Evolutionary conservation across 345 rosid species (phyloP).

Genomic region (Citrus hindsii): DNA sequence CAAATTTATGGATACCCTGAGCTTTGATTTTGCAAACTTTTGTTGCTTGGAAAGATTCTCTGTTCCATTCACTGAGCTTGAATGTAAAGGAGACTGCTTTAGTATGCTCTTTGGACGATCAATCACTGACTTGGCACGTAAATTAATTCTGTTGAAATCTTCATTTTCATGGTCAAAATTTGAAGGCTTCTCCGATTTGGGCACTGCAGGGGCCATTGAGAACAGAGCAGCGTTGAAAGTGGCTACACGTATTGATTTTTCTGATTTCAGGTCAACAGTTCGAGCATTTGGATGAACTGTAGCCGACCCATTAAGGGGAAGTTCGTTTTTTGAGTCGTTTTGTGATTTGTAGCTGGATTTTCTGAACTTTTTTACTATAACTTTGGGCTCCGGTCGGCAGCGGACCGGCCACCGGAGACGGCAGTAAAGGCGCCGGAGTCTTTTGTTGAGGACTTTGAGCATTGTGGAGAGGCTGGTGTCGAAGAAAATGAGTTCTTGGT

Average conservation of each 20-base stretch:
- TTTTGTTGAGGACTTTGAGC: conserved; percentile 49
- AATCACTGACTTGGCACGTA: conserved; percentile 44
- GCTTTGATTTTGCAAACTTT: conserved; percentile 63
- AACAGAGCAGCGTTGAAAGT: conserved; percentile 89
- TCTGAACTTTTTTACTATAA: conserved; percentile 42
- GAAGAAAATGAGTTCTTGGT: conserved; percentile 11
- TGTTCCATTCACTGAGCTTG: conserved; percentile 23
- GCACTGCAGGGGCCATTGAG: conserved; percentile 90
- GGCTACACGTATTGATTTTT: conserved; percentile 57
- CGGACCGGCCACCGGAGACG: conserved; percentile 70
- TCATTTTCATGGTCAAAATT: conserved; percentile 29
- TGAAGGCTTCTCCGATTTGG: conserved; percentile 32
- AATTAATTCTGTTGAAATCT: conserved; percentile 10
- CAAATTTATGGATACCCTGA: conserved; percentile 85
- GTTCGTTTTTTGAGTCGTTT: conserved; percentile 6
- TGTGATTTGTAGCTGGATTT: conserved; percentile 28
- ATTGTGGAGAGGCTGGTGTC: conserved; percentile 28
- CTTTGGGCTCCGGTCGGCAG: conserved; percentile 40
- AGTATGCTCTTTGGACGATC: conserved; percentile 81
- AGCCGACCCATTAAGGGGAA: conserved; percentile 28
- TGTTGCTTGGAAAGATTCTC: conserved; percentile 43
- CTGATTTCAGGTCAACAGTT: conserved; percentile 24
- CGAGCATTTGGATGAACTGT: conserved; percentile 41
- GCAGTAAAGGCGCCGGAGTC: conserved; percentile 48
- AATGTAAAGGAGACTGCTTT: conserved; percentile 69